phyloP scores from a whole-genome alignment of 2,329 filamentous ascomycete genomes.

The Penicillium oxalicum region DNA sequence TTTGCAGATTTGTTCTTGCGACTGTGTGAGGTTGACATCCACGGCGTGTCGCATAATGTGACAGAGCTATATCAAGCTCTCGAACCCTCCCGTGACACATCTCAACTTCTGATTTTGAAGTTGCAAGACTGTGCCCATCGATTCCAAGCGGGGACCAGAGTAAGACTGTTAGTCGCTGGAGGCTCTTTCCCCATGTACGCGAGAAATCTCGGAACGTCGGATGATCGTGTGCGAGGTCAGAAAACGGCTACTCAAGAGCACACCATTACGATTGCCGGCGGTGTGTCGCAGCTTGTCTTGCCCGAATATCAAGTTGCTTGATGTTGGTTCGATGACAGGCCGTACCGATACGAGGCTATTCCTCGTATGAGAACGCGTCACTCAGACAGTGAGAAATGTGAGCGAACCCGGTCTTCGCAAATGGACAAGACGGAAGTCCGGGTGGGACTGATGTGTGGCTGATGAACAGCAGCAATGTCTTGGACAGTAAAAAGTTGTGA shows the following conservation, averaged over 20 bases:
- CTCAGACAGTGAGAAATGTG: too few relatives aligned
- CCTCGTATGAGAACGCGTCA: too few relatives aligned
- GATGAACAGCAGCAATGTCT: too few relatives aligned
- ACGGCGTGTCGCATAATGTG: slow-evolving; percentile 12
- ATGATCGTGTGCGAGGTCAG: slow-evolving; percentile 9
- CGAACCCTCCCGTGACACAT: slow-evolving; percentile 9
- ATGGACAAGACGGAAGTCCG: too few relatives aligned
- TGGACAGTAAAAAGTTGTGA: too few relatives aligned
- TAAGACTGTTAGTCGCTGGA: slow-evolving; percentile 12
- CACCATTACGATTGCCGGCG: slow-evolving; percentile 8
- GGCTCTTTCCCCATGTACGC: slow-evolving; percentile 16
- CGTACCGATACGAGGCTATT: not conserved
- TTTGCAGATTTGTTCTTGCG: slow-evolving; percentile 13
- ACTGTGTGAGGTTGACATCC: slow-evolving; percentile 10
- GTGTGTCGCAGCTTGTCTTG: slow-evolving; percentile 10
- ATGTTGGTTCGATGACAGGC: not conserved
- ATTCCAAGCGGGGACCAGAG: slow-evolving; percentile 7
- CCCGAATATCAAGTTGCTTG: slow-evolving; percentile 3
- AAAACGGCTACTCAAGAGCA: slow-evolving; percentile 9
- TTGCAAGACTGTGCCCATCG: slow-evolving; percentile 13
- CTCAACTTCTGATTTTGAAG: slow-evolving; percentile 5
- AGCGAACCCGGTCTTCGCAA: too few relatives aligned
- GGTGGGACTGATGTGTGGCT: too few relatives aligned
- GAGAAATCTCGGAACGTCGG: slow-evolving; percentile 11
- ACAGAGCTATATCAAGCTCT: slow-evolving; percentile 11